Conservation (phyloP, 2,329 filamentous ascomycete genomes). For the Colletotrichum tamarilloi region DNA sequence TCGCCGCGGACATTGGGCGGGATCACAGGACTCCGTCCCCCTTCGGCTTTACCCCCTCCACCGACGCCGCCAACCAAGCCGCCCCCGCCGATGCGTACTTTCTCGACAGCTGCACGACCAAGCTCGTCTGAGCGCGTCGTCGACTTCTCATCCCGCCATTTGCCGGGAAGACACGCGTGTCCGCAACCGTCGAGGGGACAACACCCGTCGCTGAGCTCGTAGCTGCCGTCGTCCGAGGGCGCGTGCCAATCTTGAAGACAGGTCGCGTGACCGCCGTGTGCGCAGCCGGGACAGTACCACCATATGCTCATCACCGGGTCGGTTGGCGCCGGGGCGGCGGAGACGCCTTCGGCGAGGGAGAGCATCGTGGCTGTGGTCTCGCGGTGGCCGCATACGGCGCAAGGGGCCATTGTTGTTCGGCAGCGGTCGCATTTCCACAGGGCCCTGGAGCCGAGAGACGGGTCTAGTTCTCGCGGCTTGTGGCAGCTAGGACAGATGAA, state of each 20-base stretch:
- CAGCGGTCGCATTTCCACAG: conserved; percentile 72
- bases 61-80: conserved; percentile 20
- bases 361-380: conserved; percentile 55
- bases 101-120: conserved; percentile 58
- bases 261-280: conserved; percentile 70
- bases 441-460: conserved; percentile 53
- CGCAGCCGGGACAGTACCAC: conserved; percentile 73
- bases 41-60: conserved; percentile 42
- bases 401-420: conserved; percentile 62
- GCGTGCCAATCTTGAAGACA: conserved; percentile 71
- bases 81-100: conserved; percentile 42
- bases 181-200: conserved; percentile 75
- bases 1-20: conserved; percentile 56
- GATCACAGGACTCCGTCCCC: conserved; percentile 30
- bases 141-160: conserved; percentile 61
- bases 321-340: conserved; percentile 11
- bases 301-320: conserved; percentile 57
- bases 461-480: conserved; percentile 66
- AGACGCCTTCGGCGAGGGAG: conserved; percentile 17
- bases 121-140: conserved; percentile 63
- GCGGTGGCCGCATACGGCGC: conserved; percentile 68
- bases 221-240: conserved; percentile 41
- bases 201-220: conserved; percentile 61
- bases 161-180: conserved; percentile 70
- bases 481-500: conserved; percentile 67